phyloP scores from a whole-genome alignment of 2,329 filamentous ascomycete species.

The Fusarium secorum region DNA sequence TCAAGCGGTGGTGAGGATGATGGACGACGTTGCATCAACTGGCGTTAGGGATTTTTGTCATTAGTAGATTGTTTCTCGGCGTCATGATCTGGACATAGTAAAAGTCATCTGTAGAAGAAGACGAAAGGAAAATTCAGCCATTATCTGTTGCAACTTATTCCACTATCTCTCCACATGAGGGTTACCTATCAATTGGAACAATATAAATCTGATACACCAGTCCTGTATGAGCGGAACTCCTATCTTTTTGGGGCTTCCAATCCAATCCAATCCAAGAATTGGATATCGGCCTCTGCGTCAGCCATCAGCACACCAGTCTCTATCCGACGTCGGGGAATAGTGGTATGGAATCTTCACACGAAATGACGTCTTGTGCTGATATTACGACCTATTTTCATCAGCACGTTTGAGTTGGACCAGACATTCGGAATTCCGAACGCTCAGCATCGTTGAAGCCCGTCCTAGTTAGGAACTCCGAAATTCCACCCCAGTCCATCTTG shows the following conservation, averaged over 20 bases:
- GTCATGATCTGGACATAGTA: constrained; percentile 19
- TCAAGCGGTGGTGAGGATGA: constrained; percentile 57
- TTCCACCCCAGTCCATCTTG: background rate
- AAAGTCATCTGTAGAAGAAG: constrained; percentile 18
- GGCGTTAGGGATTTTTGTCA: constrained; percentile 40
- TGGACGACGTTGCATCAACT: constrained; percentile 29
- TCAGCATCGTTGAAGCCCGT: background rate
- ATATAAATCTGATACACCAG: background rate
- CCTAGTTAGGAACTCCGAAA: background rate
- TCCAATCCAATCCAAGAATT: background rate
- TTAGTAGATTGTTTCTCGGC: constrained; percentile 30
- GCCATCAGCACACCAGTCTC: background rate
- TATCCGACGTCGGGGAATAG: background rate
- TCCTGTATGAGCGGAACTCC: background rate
- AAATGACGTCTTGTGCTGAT: background rate
- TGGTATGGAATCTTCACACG: background rate
- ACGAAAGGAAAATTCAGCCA: constrained; percentile 5
- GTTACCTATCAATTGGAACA: background rate
- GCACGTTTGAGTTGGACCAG: background rate
- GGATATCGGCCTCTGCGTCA: background rate
- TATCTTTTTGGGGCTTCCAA: background rate
- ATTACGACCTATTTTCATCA: background rate
- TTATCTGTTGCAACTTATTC: background rate
- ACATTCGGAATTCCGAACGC: background rate
- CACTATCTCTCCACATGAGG: background rate